Conservation (phyloP, 441 rosid species). For the Adansonia gregorii region DNA sequence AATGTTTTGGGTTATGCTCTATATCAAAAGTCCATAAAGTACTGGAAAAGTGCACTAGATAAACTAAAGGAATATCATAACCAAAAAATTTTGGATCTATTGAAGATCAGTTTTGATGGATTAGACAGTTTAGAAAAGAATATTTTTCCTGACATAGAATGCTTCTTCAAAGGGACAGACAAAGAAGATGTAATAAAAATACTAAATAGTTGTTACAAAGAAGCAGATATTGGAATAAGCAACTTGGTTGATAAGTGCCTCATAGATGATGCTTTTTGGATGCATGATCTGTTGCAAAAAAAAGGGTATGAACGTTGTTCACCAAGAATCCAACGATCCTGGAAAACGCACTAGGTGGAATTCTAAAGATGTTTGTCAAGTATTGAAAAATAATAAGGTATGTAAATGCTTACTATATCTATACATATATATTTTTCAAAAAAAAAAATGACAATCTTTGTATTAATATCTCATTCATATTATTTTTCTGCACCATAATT, state of each 20-base stretch:
- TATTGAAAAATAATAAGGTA: conserved; percentile 28
- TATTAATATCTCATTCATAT: too few species aligned
- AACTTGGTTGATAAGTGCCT: conserved; percentile 38
- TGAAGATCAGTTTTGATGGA: conserved; percentile 46
- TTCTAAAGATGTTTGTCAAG: conserved; percentile 26
- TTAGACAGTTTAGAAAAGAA: conserved; percentile 34
- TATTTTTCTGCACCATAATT: too few species aligned
- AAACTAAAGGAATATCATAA: conserved; percentile 32
- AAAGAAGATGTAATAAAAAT: conserved; percentile 22
- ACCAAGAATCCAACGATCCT: conserved; percentile 29
- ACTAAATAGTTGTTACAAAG: conserved; percentile 13
- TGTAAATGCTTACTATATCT: too few species aligned
- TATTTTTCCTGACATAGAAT: background rate
- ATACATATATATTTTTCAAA: too few species aligned
- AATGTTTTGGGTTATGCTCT: conserved; percentile 42
- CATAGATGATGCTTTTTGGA: conserved; percentile 33
- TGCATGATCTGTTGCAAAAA: conserved; percentile 49
- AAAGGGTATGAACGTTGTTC: conserved; percentile 44
- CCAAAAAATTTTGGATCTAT: background rate
- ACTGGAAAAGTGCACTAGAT: conserved; percentile 35
- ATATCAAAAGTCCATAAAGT: conserved; percentile 23
- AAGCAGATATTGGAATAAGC: conserved; percentile 33
- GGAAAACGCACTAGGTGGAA: conserved; percentile 26
- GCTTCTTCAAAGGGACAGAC: conserved; percentile 38
- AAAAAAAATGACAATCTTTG: too few species aligned